Conservation (phyloP, 2,329 filamentous ascomycete genomes). For the Alternaria novae-zelandiae region DNA sequence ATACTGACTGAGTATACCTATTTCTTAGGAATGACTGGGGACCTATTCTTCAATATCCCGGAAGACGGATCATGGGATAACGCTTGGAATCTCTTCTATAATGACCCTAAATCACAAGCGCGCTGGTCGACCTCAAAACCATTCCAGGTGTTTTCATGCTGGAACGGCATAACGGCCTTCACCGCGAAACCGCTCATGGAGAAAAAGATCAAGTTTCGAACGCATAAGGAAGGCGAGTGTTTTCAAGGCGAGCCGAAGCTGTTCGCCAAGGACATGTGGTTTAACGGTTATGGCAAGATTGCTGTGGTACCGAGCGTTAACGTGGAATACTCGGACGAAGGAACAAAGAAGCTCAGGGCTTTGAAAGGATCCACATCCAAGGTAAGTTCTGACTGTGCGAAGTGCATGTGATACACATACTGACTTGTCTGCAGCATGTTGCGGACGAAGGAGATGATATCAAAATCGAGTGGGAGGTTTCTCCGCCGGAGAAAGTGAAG, state of each 20-base stretch:
- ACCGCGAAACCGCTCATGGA: conserved; percentile 57
- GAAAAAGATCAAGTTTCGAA: conserved; percentile 55
- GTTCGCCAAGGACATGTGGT: conserved; percentile 64
- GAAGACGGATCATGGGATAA: conserved; percentile 56
- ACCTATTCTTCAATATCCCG: conserved; percentile 63
- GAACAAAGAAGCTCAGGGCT: conserved; percentile 55
- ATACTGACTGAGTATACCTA: background rate
- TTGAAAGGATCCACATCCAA: conserved; percentile 50
- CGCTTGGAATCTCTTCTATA: conserved; percentile 55
- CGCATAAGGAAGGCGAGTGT: conserved; percentile 54
- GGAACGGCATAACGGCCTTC: conserved; percentile 64
- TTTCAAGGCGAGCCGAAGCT: conserved; percentile 62
- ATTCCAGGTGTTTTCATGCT: conserved; percentile 67
- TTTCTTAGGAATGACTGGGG: conserved; percentile 46
- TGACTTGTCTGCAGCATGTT: conserved; percentile 26
- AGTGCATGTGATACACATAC: background rate
- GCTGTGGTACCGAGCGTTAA: conserved; percentile 64
- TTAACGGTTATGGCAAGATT: conserved; percentile 53
- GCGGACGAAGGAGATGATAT: conserved; percentile 36
- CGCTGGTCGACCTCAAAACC: conserved; percentile 51
- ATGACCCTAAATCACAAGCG: conserved; percentile 47
- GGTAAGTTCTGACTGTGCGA: background rate
- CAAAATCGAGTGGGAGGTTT: conserved; percentile 52
- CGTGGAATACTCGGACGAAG: conserved; percentile 60
- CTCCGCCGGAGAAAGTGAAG: conserved; percentile 56